Evolutionary conservation across 768 basidiomycete species (phyloP).

Genomic region (Leccinum barrowsii): DNA sequence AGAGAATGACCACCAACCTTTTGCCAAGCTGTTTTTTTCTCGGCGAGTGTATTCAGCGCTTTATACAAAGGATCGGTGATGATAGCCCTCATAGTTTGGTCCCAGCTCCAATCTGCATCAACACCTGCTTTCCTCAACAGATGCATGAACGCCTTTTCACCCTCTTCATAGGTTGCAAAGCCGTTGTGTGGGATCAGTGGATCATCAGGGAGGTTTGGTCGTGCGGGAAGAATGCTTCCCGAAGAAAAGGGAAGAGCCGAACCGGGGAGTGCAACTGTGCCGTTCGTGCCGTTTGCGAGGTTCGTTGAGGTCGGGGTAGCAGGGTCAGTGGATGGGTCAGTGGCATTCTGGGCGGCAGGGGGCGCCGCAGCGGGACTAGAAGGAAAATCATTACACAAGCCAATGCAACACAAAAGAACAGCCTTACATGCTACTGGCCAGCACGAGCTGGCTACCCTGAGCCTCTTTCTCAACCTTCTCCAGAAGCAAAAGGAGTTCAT

Average conservation of each 20-base stretch:
- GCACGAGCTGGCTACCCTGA: slow-evolving; percentile 37
- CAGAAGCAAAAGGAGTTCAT: slow-evolving; percentile 80
- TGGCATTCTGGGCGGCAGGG: slow-evolving; percentile 39
- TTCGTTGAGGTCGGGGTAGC: slow-evolving; percentile 36
- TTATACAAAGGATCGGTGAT: slow-evolving; percentile 98
- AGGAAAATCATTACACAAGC: slow-evolving; percentile 4
- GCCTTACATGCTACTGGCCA: slow-evolving; percentile 28
- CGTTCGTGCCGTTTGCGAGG: slow-evolving; percentile 46
- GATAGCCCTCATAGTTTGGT: slow-evolving; percentile 95
- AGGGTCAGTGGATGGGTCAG: slow-evolving; percentile 42
- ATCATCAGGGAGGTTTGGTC: slow-evolving; percentile 81
- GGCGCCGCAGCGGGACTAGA: slow-evolving; percentile 36
- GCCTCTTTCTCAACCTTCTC: slow-evolving; percentile 82
- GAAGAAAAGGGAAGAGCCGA: slow-evolving; percentile 63
- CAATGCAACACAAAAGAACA: neutral
- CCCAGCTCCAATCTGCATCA: slow-evolving; percentile 94
- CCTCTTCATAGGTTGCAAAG: slow-evolving; percentile 81
- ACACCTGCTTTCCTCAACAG: slow-evolving; percentile 87
- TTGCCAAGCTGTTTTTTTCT: slow-evolving; percentile 93
- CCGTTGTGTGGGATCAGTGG: slow-evolving; percentile 89
- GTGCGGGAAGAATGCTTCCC: slow-evolving; percentile 60
- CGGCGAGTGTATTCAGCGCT: slow-evolving; percentile 86
- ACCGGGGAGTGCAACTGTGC: slow-evolving; percentile 42
- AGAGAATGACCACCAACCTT: slow-evolving; percentile 54
- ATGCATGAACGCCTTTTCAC: slow-evolving; percentile 92